Conservation (phyloP, 2,329 filamentous ascomycete species). For the Cercospora beticola region DNA sequence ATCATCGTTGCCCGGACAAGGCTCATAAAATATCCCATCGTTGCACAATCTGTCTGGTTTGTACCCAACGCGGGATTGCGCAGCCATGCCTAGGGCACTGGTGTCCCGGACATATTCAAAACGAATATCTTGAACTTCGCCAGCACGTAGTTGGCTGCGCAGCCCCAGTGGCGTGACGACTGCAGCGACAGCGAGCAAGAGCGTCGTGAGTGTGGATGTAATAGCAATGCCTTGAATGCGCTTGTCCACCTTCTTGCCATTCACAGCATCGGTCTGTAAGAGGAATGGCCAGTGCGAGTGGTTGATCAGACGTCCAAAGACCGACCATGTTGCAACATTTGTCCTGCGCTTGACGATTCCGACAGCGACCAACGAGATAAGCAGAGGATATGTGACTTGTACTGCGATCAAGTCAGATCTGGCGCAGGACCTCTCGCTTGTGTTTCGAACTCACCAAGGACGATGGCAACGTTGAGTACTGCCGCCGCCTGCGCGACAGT, state of each 20-base stretch:
- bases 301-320: constrained; percentile 16
- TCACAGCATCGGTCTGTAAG: constrained; percentile 9
- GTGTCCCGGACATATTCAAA: constrained; percentile 11
- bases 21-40: neutral
- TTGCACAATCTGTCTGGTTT: neutral
- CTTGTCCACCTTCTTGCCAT: constrained; percentile 11
- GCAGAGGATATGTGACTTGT: constrained; percentile 11
- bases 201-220: neutral
- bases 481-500: constrained; percentile 14
- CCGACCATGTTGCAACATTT: constrained; percentile 15
- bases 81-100: constrained; percentile 6
- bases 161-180: constrained; percentile 10
- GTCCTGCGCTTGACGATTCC: constrained; percentile 12
- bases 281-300: constrained; percentile 13
- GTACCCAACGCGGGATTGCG: constrained; percentile 9
- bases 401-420: neutral
- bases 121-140: neutral
- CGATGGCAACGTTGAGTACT: constrained; percentile 12
- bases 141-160: neutral
- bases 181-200: constrained; percentile 13
- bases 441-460: neutral
- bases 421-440: neutral
- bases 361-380: constrained; percentile 13
- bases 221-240: constrained; percentile 2
- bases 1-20: constrained; percentile 16